phyloP scores from a whole-genome alignment of 2,329 filamentous ascomycete genomes.

The Tympanopsis confertula region DNA sequence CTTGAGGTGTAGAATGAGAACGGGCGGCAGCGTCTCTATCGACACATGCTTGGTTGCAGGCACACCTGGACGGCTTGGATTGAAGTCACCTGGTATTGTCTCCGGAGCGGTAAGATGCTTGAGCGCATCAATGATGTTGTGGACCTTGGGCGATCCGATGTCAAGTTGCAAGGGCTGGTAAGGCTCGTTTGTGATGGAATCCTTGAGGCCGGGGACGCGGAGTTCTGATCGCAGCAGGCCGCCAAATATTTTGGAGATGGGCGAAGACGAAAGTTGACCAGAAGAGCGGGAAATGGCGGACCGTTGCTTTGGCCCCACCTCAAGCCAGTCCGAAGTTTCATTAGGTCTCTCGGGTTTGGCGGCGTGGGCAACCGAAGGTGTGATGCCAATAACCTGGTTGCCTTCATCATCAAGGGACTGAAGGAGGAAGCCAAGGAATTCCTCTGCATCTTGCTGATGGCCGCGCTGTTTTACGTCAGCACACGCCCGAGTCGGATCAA shows the following conservation, averaged over 20 bases:
- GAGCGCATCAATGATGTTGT: slow-evolving; percentile 55
- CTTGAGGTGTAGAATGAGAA: slow-evolving; percentile 90
- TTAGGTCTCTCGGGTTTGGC: slow-evolving; percentile 30
- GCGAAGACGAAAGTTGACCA: slow-evolving; percentile 64
- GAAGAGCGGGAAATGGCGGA: slow-evolving; percentile 76
- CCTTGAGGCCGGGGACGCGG: slow-evolving; percentile 50
- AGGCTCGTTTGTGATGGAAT: slow-evolving; percentile 52
- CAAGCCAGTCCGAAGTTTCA: slow-evolving; percentile 61
- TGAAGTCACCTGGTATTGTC: slow-evolving; percentile 47
- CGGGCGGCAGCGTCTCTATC: slow-evolving; percentile 80
- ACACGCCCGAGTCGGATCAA: slow-evolving; percentile 7
- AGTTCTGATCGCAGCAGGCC: slow-evolving; percentile 37
- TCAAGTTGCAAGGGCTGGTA: slow-evolving; percentile 57
- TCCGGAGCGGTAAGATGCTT: slow-evolving; percentile 50
- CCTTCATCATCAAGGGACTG: slow-evolving; percentile 92
- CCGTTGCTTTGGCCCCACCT: slow-evolving; percentile 87
- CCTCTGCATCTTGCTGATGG: slow-evolving; percentile 94
- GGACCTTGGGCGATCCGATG: slow-evolving; percentile 49
- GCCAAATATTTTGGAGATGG: slow-evolving; percentile 85
- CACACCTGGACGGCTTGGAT: slow-evolving; percentile 21
- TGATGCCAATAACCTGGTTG: slow-evolving; percentile 56
- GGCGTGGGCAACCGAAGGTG: slow-evolving; percentile 17
- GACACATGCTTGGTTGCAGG: slow-evolving; percentile 35
- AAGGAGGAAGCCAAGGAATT: slow-evolving; percentile 86
- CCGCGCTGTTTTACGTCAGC: slow-evolving; percentile 49